Percentiles rank a stretch among this genome's conserved stretches.
These are phyloP conservation scores for Macaranga tanarius DNA, from an alignment of 441 rosid species.

Conservation along the genomic window DNA sequence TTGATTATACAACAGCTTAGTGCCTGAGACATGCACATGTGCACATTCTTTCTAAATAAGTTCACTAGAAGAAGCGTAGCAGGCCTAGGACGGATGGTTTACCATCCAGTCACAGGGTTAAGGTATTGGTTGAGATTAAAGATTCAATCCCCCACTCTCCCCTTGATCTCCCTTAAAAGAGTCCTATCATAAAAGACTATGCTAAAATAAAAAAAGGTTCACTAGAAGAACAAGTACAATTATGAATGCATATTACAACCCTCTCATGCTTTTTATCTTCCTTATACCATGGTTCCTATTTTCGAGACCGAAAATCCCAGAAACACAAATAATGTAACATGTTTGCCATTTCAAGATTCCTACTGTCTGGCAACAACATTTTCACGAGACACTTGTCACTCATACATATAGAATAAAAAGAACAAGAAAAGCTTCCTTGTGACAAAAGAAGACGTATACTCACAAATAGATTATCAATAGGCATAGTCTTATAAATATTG, in stretches of 20 bases:
- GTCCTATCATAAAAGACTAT: too few relatives aligned
- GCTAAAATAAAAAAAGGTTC: too few relatives aligned
- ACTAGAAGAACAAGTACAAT: neutral
- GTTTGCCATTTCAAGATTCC: neutral
- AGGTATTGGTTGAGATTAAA: too few relatives aligned
- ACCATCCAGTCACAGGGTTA: too few relatives aligned
- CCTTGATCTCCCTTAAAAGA: too few relatives aligned
- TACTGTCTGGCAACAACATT: neutral
- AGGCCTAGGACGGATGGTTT: too few relatives aligned
- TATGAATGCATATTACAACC: neutral
- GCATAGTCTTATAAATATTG: slow-evolving; percentile 19
- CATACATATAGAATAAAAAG: neutral
- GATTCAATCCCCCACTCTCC: too few relatives aligned
- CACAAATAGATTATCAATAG: neutral
- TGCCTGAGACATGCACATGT: too few relatives aligned
- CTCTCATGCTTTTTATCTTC: neutral
- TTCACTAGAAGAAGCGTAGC: too few relatives aligned
- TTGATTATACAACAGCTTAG: too few relatives aligned
- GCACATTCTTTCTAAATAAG: too few relatives aligned
- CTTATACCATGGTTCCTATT: neutral
- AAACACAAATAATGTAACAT: neutral
- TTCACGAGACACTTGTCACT: neutral
- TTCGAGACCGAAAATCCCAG: neutral
- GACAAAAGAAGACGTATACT: neutral
- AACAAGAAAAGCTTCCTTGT: neutral